Base-by-base conservation (phyloP, 116 monocot species). In the Posidonia oceanica region DNA sequence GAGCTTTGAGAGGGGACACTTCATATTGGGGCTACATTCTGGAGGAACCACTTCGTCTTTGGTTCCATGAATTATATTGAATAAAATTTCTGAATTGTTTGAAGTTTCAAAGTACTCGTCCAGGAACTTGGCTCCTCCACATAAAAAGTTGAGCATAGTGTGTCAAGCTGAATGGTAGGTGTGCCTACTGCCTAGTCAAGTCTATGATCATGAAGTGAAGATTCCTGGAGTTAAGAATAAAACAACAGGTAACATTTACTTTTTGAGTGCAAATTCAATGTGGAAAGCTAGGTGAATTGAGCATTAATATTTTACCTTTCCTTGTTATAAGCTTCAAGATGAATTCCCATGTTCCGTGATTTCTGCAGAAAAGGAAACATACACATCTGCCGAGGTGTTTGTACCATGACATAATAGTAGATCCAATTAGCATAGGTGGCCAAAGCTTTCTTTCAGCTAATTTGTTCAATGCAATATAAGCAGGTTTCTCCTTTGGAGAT, bases 131-230 rank as follows among this genome's bases (percentile, higher is more conserved):
- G 84, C 86, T 10, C 80, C 88, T 37, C 91, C 88, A 74, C 94
- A 91, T 17, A 94, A 74, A 56, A 91, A 86, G 69, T 94, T 91
- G 75, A 91, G 91, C 88, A 91, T 88, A 3, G 86, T 94, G 44
- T 94, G 87, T 91, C 94, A 95, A 7, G 84, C 94, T 10, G 94
- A 91, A 61, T 84, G 88, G 71, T 94, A 91, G 8, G 94, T 95
- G 75, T n/a, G n/a, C n/a, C n/a, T n/a, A n/a, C n/a, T 94, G 94
- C 82, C 59, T 82, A 0, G 86, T 84, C 20, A 88, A 44, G 66
- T 91, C 94, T 36, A 16, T 77, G 10, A 84, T 20, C 54, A 74
- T 14, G 64, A 76, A 88, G 64, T 61, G 56, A 4, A 87, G 64
- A 64, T 84, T 78, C 84, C 90, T 94, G 73, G 16, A 67, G 41